Evolutionary conservation across 2,329 filamentous ascomycete genomes (phyloP), one percentile per base, ranked within the genome.

Genomic region (Penicillium nordicum): DNA sequence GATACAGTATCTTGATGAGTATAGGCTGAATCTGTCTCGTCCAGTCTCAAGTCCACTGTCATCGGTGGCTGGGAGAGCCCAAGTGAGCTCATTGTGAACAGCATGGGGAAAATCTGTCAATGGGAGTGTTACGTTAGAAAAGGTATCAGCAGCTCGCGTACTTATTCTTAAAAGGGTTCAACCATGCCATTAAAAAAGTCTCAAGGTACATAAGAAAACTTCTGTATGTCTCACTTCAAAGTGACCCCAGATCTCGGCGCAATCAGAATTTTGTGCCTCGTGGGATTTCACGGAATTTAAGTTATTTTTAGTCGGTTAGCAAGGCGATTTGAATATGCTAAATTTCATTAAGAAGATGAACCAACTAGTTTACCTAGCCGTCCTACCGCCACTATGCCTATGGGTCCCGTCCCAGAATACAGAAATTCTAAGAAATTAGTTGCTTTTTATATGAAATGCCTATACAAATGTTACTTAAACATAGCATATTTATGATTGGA

Each of bases 1-100:
- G 60, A 60, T 16, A 65, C 45, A 14, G 30, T 50, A 38, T 63
- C 59, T 36, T 48, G 47, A 18, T 50, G 45, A 1, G 54, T 58
- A 30, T 61, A 64, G 27, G 42, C 38, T 9, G 55, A 18, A 14
- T 54, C 44, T 44, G 25, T 6, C 36, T 44, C 23, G 16, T 55
- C 47, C 23, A 52, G 16, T n/a, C n/a, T 51, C 27, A 55, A 34
- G 16, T 55, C 53, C 11, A 41, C 34, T 16, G 45, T 30, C 27
- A 55, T 43, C 32, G 25, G 36, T 45, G 53, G 25, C 16, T 27
- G 34, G 27, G 27, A 25, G 21, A 45, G 34, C 12, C 18, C 4
- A 29, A 45, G 16, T 34, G 42, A 34, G 29, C 42, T 30, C 32
- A 45, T 37, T 9, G 21, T 27, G 32, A 40, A 34, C 9, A 36